Base-by-base conservation (phyloP, 495 filamentous ascomycete genomes). In the Aspergillus coremiiformis region DNA sequence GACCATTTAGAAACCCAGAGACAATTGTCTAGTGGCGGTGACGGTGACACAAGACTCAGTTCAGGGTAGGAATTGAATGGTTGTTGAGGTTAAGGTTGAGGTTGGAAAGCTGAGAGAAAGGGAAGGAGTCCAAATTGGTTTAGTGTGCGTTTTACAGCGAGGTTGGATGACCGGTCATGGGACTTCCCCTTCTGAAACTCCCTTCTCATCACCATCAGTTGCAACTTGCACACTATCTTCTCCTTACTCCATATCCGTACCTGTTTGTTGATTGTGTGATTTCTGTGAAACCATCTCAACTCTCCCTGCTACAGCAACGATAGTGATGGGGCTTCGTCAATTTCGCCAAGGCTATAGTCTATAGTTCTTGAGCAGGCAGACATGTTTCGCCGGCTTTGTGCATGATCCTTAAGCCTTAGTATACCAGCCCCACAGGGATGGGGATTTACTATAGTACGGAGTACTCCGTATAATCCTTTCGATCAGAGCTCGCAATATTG, bases 61-160 rank as follows among this genome's bases (percentile, higher is more conserved):
- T n/a, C n/a, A n/a, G n/a, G n/a, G n/a, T n/a, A n/a, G n/a, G n/a
- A n/a, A n/a, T n/a, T n/a, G n/a, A n/a, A n/a, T n/a, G n/a, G n/a
- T n/a, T n/a, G n/a, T n/a, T 5, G 4, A 24, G 24, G 47, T 55
- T 43, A 52, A 52, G 49, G n/a, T 10, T 3, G 37, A 26, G 6
- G 39, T n/a, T 44, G 27, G 3, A 11, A 30, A 30, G 7, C 1
- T 9, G 12, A 8, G 24, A 27, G 8, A 27, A 8, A 4, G 8
- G 24, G 8, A 8, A 27, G 8, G 24, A 30, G 27, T 30, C 27
- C 27, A 30, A 30, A 30, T 30, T 9, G 27, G 27, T 30, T 30
- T n/a, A 30, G 27, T 9, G 7, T 9, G n/a, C n/a, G n/a, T n/a
- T n/a, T n/a, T n/a, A n/a, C n/a, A n/a, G n/a, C n/a, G n/a, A 27